Evolutionary conservation across 2,329 filamentous ascomycete species (phyloP), one percentile per base, ranked within the genome.

Genomic region (Aspergillus sp.): DNA sequence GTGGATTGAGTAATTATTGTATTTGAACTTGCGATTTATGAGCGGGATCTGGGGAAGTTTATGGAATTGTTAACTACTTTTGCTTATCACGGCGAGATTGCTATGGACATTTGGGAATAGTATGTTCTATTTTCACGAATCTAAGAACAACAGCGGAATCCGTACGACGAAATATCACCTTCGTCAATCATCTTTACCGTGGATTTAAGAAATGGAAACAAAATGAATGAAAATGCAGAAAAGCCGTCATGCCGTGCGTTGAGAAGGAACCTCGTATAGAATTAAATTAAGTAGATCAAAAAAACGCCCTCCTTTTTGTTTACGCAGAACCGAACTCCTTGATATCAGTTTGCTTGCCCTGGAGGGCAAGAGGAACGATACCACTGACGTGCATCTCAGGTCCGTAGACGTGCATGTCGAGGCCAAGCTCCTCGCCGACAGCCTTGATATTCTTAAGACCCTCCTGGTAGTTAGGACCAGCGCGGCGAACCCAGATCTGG

Each of bases 381-480:
- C 95, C 95, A 52, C 89, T 93, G 70, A 99, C 93, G 79, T 90
- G 87, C 88, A 90, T 90, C 78, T 91, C 88, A 14, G 88, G 88
- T 50, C 88, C 88, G 73, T 86, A 91, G 49, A 90, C 88, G 81
- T 98, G 92, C 91, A 98, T 97, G 81, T 96, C 87, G 65, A 99
- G 86, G 68, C 91, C 90, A 59, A 99, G 87, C 83, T 99, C 95
- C 76, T 93, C 87, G 61, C 92, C 95, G 60, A 96, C 93, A 50
- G 87, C 86, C 87, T 98, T 98, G 87, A 99, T 97, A 87, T 98
- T 99, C 88, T 96, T 97, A 66, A 99, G 89, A 81, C 95, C 95
- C 82, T 99, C 95, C 81, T 99, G 95, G 87, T 96, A 99, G 86
- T 99, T 99, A 79, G 95, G 95, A 61, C 95, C 91, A 53, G 95